Evolutionary conservation across 495 filamentous ascomycete species (phyloP), one percentile per base, ranked within the genome.

Genomic region (Aspergillus bridgeri): DNA sequence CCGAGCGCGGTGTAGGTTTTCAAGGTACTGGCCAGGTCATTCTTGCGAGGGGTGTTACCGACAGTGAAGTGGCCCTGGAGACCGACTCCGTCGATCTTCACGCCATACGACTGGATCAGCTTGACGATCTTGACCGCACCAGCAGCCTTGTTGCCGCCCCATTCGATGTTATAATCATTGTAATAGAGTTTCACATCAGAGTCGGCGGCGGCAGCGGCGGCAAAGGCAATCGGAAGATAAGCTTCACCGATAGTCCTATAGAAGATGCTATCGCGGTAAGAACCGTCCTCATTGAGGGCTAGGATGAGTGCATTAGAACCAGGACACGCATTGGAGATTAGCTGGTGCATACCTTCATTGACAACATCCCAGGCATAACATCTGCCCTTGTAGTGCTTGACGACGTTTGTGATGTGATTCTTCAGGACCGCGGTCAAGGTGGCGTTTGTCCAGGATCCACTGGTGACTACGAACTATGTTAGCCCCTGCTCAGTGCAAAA

Each of bases 141-240:
- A 0, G 71, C 73, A 33, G 75, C 68, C 65, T 86, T 82, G 47
- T 71, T 59, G 5, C 79, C 75, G 6, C 75, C 71, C 5, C 65
- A 74, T 66, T 88, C 86, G 63, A 86, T 82, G 71, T 83, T 87
- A 73, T 88, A 89, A 59, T 79, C 73, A 71, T 89, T 90, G 75
- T 88, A 86, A 75, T 87, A 89, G 33, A 83, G 77, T 66, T 81
- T 82, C 19, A 69, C 71, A 48, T 60, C 59, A 5, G 74, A 74
- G 60, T 82, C 75, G 57, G 77, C 81, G 24, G 75, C 72, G 4
- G 69, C 71, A 24, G 82, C 84, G 1, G 78, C 64, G 6, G 61
- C 71, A 27, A 75, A 80, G 3, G 77, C 77, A 51, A 80, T 76
- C 13, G 74, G 76, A 51, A 80, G 61, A 57, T 69, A 80, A 25